Percentiles rank a stretch among this genome's conserved stretches.
Conservation (phyloP, 2,329 filamentous ascomycete genomes). For the Periglandula ipomoeae region DNA sequence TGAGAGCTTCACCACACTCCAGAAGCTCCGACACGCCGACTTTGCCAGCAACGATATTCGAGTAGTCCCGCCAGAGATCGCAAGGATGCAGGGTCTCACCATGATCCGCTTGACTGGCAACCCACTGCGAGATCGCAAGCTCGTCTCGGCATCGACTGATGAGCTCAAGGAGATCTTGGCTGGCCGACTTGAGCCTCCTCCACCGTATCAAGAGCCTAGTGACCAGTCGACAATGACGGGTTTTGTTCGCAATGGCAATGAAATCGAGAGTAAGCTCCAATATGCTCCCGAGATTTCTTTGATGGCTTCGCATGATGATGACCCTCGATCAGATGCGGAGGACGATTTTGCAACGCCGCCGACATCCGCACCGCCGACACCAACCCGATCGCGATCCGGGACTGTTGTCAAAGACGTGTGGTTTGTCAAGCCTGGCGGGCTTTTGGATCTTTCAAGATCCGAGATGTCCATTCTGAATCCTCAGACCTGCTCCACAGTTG, state of each 20-base stretch:
- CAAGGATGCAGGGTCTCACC: constrained; percentile 67
- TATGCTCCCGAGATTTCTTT: neutral
- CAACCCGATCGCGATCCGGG: constrained; percentile 37
- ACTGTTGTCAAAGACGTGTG: constrained; percentile 39
- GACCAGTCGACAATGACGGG: constrained; percentile 13
- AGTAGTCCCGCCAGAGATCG: constrained; percentile 65
- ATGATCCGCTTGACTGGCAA: constrained; percentile 80
- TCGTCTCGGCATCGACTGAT: constrained; percentile 68
- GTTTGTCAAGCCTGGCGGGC: constrained; percentile 48
- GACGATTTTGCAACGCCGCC: constrained; percentile 48
- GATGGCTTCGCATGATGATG: constrained; percentile 27
- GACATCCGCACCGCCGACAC: constrained; percentile 42
- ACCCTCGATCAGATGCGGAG: constrained; percentile 41
- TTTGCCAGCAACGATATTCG: constrained; percentile 80
- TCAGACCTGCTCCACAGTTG: constrained; percentile 45
- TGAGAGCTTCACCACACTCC: constrained; percentile 59
- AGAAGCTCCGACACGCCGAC: constrained; percentile 65
- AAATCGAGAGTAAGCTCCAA: constrained; percentile 17
- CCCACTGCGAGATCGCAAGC: constrained; percentile 80
- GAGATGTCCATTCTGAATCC: constrained; percentile 52
- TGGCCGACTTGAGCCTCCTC: constrained; percentile 53
- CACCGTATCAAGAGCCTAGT: constrained; percentile 27
- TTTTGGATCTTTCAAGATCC: constrained; percentile 63
- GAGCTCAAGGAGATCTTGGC: constrained; percentile 70
- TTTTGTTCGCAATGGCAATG: constrained; percentile 20